Base-by-base conservation (phyloP, 164 flowering plant genomes). In the Warburgia ugandensis region DNA sequence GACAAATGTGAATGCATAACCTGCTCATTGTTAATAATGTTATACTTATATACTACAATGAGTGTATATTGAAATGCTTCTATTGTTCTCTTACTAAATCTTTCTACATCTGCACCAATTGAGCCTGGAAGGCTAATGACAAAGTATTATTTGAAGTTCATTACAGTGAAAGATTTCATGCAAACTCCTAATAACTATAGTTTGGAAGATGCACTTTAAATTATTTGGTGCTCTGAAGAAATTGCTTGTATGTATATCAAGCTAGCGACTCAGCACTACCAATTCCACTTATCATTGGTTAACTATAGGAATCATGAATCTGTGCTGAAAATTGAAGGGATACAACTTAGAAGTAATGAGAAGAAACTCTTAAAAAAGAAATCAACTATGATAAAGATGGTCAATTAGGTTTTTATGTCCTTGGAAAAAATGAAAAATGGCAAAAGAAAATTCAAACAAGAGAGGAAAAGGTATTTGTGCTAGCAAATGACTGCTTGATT, bases 51-150 rank as follows among this genome's bases (percentile, higher is more conserved):
- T 44, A 27, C 11, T 19, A 10, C 40, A 35, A 36, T 25, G 36
- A 22, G 44, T 41, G 12, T 54, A 44, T 19, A 29, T 54, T 28
- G 11, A 35, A 45, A 25, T 8, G 22, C 4, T 21, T 19, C 36
- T 44, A 23, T 12, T 13, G 22, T 32, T 38, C 25, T 30, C 22
- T 33, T 30, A 4, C n/a, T 13, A 20, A 26, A 26, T 10, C 19
- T 27, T 26, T 13, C 3, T 45, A 25, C 19, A 27, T 7, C 54
- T 38, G 19, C 55, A 44, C 58, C 44, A 51, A 32, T 71, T 89
- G 97, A 94, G 51, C 97, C 99, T 43, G 97, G 96, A 69, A 76
- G 64, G 68, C 54, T 94, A 82, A 94, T 94, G 99, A 84, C 99
- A 45, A 86, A 84, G 71, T 94, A 89, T 66, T 94, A 94, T 59